A percentile compares a stretch with the other conserved stretches of the same genome.
Evolutionary conservation across 345 rosid genomes (phyloP).

Genomic region (Citrus unshiu): DNA sequence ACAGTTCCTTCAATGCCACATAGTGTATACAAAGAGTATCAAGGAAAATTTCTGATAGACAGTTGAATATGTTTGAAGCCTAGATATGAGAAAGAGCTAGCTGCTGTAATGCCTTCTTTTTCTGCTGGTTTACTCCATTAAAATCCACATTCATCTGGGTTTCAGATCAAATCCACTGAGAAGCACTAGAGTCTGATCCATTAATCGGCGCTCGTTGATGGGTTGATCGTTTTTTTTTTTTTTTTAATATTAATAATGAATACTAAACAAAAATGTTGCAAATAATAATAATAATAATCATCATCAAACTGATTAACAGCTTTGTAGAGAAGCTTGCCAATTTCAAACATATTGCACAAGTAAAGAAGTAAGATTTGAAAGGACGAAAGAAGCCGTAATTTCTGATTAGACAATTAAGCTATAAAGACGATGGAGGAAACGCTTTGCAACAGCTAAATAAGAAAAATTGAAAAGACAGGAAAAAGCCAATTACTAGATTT

Average conservation of each 20-base stretch:
- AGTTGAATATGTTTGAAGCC: background rate
- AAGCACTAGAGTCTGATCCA: background rate
- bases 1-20: background rate
- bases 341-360: background rate
- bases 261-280: background rate
- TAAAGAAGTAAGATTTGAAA: background rate
- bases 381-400: background rate
- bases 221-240: too few relatives aligned
- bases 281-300: too few relatives aligned
- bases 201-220: background rate
- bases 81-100: background rate
- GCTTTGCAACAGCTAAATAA: too few relatives aligned
- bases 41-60: background rate
- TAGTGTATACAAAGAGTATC: background rate
- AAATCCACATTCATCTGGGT: background rate
- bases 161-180: background rate
- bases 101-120: background rate
- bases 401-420: background rate
- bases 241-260: background rate
- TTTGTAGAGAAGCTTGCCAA: too few relatives aligned
- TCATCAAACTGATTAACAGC: too few relatives aligned
- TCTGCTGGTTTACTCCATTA: background rate
- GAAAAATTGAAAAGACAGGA: too few relatives aligned
- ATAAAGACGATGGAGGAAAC: too few relatives aligned
- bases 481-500: too few relatives aligned